These are phyloP conservation scores for Pelomyxa schiedti DNA, from an alignment of 78 protist genomes.

Conservation along the genomic window DNA sequence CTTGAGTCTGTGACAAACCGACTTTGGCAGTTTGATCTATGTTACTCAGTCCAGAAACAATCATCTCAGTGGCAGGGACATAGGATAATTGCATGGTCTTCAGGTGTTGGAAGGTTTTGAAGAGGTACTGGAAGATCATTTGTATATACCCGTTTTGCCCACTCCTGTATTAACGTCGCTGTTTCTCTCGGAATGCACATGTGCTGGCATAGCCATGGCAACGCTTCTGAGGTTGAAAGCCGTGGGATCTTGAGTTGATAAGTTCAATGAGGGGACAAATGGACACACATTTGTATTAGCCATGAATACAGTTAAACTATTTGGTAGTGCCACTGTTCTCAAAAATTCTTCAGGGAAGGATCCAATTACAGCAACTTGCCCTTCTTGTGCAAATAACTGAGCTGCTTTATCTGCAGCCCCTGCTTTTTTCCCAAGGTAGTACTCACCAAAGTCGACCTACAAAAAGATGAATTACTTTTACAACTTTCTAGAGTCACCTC, in stretches of 20 bases:
- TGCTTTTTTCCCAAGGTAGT: conserved; percentile 31
- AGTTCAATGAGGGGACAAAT: too few relatives aligned
- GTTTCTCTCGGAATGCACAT: background rate
- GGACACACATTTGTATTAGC: background rate
- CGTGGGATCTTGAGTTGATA: too few relatives aligned
- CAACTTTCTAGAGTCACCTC: too few relatives aligned
- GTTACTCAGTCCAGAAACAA: background rate
- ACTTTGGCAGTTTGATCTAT: background rate
- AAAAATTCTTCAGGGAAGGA: background rate
- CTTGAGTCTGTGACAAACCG: too few relatives aligned
- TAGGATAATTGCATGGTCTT: background rate
- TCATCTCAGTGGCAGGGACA: background rate
- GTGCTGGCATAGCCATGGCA: background rate
- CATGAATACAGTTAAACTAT: background rate
- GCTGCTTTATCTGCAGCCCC: conserved; percentile 32
- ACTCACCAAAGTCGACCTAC: conserved; percentile 34
- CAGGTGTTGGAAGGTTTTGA: too few relatives aligned
- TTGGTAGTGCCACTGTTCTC: background rate
- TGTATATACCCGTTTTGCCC: too few relatives aligned
- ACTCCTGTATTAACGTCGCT: background rate
- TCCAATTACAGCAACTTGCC: background rate
- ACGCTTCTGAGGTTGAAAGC: background rate
- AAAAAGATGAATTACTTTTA: too few relatives aligned
- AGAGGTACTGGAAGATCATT: too few relatives aligned
- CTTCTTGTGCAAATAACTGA: background rate